Percentiles rank a stretch among this genome's conserved stretches.
These are phyloP conservation scores for Coleophoma cylindrospora DNA, from an alignment of 2,329 filamentous ascomycete genomes.

Conservation along the genomic window DNA sequence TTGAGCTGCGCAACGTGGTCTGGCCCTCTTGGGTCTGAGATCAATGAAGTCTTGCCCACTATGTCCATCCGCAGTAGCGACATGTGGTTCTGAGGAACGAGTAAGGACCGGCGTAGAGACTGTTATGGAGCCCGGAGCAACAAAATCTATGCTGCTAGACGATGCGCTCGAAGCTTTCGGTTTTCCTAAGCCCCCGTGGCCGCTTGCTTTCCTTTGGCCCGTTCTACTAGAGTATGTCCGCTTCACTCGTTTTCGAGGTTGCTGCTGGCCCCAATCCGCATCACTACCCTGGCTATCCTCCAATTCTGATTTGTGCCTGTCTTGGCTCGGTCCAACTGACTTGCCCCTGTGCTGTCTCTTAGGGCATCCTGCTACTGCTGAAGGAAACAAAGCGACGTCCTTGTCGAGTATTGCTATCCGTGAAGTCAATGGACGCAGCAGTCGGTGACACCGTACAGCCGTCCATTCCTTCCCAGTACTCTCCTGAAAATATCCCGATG, in stretches of 20 bases:
- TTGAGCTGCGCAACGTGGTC: conserved; percentile 4
- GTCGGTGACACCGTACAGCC: conserved; percentile 35
- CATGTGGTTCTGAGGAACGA: too few species aligned
- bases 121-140: too few species aligned
- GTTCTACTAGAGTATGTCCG: conserved; percentile 22
- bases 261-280: conserved; percentile 15
- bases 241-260: conserved; percentile 17
- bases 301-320: not conserved
- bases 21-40: not conserved
- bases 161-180: too few species aligned
- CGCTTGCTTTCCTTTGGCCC: too few species aligned
- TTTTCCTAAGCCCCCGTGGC: too few species aligned
- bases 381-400: conserved; percentile 18
- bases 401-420: conserved; percentile 34
- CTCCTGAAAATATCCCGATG: conserved; percentile 9
- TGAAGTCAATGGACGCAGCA: conserved; percentile 37
- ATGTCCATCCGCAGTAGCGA: too few species aligned
- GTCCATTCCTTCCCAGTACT: conserved; percentile 30
- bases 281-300: conserved; percentile 7
- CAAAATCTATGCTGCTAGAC: too few species aligned
- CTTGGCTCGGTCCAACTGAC: not conserved
- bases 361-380: not conserved
- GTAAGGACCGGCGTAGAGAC: too few species aligned
- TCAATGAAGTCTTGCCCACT: too few species aligned
- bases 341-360: not conserved